Conservation (phyloP, 2,329 filamentous ascomycete genomes). For the Colletotrichum sp. region DNA sequence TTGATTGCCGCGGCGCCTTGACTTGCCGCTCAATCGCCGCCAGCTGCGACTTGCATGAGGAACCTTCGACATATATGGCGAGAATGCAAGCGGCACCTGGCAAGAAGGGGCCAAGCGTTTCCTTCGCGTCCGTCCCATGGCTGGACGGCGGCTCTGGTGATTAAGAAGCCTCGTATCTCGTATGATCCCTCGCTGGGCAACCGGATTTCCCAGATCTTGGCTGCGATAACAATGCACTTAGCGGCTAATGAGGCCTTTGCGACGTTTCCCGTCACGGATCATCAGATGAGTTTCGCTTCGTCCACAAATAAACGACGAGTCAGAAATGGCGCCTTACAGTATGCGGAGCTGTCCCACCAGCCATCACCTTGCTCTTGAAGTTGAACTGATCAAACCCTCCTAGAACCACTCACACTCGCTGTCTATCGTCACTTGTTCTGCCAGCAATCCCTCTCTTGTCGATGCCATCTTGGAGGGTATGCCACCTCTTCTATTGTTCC, state of each 20-base stretch:
- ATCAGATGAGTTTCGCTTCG: slow-evolving; percentile 17
- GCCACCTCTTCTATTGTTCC: background rate
- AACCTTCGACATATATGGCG: background rate
- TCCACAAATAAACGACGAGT: slow-evolving; percentile 13
- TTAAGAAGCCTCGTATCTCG: background rate
- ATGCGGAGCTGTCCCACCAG: background rate
- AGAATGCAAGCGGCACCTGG: background rate
- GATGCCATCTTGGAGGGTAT: background rate
- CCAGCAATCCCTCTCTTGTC: background rate
- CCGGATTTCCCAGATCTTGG: background rate
- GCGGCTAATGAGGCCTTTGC: background rate
- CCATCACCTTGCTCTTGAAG: background rate
- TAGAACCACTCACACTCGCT: background rate
- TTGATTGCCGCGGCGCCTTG: background rate
- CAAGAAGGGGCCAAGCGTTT: background rate
- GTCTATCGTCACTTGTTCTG: background rate
- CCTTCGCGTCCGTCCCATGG: background rate
- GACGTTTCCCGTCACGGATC: slow-evolving; percentile 16
- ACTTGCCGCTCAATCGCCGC: background rate
- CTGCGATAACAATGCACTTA: background rate
- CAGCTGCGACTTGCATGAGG: background rate
- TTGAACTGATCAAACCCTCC: background rate
- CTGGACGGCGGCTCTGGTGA: background rate
- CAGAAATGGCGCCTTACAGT: background rate
- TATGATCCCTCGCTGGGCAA: background rate